phyloP scores from a whole-genome alignment of 352 stramenopile species.

The Pythium vanterpoolii region DNA sequence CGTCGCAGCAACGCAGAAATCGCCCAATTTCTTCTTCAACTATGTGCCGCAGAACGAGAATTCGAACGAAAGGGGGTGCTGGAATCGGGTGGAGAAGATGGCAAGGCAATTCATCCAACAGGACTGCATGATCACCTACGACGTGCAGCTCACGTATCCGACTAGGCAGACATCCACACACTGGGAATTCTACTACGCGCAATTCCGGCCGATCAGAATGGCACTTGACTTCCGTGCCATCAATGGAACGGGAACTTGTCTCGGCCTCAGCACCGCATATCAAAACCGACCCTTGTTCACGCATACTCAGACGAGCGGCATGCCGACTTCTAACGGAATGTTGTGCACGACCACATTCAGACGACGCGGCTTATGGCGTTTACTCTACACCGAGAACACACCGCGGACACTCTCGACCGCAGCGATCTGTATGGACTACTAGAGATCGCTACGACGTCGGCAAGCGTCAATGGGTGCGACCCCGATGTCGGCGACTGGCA shows the following conservation, averaged over 20 bases:
- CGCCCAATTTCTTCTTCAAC: slow-evolving; percentile 12
- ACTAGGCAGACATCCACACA: too few relatives aligned
- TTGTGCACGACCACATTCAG: not conserved
- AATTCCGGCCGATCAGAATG: too few relatives aligned
- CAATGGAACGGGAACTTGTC: too few relatives aligned
- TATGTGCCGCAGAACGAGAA: not conserved
- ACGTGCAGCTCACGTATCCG: not conserved
- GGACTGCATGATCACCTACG: not conserved
- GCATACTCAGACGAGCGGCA: not conserved
- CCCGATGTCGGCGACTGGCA: not conserved
- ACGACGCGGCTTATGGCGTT: slow-evolving; percentile 3
- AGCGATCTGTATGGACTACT: not conserved
- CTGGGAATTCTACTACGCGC: too few relatives aligned
- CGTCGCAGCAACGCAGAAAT: not conserved
- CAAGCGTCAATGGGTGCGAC: not conserved
- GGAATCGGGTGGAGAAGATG: not conserved
- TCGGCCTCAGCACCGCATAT: too few relatives aligned
- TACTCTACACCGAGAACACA: not conserved
- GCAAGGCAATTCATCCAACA: not conserved
- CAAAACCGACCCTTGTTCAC: not conserved
- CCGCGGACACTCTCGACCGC: too few relatives aligned
- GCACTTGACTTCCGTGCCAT: too few relatives aligned
- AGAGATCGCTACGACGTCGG: not conserved
- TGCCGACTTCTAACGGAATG: too few relatives aligned
- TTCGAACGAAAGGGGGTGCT: slow-evolving; percentile 3